These are phyloP conservation scores for Umbelopsis isabellina DNA, from an alignment of 192 early-diverging fungal species.

Conservation along the genomic window DNA sequence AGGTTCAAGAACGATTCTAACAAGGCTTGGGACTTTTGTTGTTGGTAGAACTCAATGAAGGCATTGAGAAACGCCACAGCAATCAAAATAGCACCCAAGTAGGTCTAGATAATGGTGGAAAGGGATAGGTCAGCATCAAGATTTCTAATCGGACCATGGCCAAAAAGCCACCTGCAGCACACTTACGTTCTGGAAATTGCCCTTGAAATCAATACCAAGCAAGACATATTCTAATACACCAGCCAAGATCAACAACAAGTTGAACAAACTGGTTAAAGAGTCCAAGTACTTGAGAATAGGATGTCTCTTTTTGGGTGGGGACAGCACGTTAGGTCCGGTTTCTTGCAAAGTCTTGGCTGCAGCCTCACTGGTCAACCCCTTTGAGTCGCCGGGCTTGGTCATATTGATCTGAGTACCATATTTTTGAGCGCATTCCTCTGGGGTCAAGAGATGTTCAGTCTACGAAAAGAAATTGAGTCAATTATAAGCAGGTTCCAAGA, in stretches of 20 bases:
- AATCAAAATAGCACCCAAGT: constrained; percentile 89
- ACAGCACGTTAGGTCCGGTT: constrained; percentile 84
- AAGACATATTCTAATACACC: constrained; percentile 85
- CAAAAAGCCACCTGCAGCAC: constrained; percentile 7
- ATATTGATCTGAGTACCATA: constrained; percentile 52
- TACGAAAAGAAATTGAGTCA: constrained; percentile 25
- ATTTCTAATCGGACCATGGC: background rate
- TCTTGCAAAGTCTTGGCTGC: constrained; percentile 66
- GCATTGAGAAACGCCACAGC: constrained; percentile 90
- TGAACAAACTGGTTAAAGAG: constrained; percentile 81
- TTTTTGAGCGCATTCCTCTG: constrained; percentile 48
- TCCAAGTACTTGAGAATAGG: constrained; percentile 77
- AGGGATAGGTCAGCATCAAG: constrained; percentile 4
- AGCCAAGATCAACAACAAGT: constrained; percentile 82
- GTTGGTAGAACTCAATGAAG: constrained; percentile 90
- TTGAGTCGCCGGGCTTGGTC: constrained; percentile 66
- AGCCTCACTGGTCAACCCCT: constrained; percentile 65
- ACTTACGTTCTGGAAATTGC: constrained; percentile 80
- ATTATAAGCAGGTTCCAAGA: background rate
- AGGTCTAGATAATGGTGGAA: constrained; percentile 57
- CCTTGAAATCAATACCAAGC: constrained; percentile 71
- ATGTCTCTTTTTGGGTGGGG: constrained; percentile 84
- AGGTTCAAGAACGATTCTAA: constrained; percentile 91
- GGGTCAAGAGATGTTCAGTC: constrained; percentile 54
- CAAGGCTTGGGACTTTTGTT: constrained; percentile 86